Evolutionary conservation across 176 grass and related monocot genomes (phyloP).

Genomic region (Tillandsia leiboldiana): DNA sequence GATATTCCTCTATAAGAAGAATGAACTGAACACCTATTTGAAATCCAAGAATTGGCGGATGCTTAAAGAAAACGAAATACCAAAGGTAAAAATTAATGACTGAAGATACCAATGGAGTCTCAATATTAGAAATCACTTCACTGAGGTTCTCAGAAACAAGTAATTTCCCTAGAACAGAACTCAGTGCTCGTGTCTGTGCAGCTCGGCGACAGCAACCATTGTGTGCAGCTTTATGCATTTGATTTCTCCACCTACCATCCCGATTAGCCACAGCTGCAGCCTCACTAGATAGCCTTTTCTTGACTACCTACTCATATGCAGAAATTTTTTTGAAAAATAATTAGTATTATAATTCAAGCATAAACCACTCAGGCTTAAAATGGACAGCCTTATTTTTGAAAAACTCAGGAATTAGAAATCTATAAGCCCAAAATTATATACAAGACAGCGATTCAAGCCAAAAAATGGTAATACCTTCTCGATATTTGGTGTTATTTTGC

Average conservation of each 20-base stretch:
- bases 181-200: slow-evolving; percentile 59
- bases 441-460: slow-evolving; percentile 1
- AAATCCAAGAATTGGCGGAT: neutral
- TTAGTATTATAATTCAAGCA: neutral
- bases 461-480: slow-evolving; percentile 56
- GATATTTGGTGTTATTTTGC: slow-evolving; percentile 63
- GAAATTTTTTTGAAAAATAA: neutral
- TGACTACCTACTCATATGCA: slow-evolving; percentile 47
- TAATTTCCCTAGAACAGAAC: slow-evolving; percentile 61
- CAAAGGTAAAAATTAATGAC: slow-evolving; percentile 9
- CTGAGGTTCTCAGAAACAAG: slow-evolving; percentile 60
- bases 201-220: slow-evolving; percentile 89
- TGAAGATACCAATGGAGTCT: slow-evolving; percentile 66
- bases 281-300: slow-evolving; percentile 63
- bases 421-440: neutral
- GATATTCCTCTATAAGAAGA: neutral
- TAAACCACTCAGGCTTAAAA: neutral
- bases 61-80: slow-evolving; percentile 10
- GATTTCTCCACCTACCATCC: slow-evolving; percentile 94
- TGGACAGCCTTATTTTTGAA: neutral
- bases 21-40: slow-evolving; percentile 6
- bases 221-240: slow-evolving; percentile 88
- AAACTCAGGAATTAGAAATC: neutral
- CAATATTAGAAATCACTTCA: slow-evolving; percentile 53
- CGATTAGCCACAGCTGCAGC: slow-evolving; percentile 56